phyloP scores from a whole-genome alignment of 2,329 filamentous ascomycete species.

The Botrytis paeoniae region DNA sequence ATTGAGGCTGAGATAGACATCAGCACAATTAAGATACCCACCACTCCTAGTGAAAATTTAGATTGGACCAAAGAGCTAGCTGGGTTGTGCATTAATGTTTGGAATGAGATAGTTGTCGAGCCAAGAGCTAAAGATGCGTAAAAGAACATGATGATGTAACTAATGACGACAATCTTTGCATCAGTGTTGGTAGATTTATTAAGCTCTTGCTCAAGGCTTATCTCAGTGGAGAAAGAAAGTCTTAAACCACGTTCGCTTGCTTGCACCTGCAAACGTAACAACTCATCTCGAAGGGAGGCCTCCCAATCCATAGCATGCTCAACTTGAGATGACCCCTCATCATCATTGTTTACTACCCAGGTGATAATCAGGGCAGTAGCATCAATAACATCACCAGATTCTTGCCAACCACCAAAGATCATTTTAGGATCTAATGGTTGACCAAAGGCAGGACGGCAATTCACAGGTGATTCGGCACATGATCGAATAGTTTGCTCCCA shows the following conservation, averaged over 20 bases:
- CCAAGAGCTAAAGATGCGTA: constrained; percentile 93
- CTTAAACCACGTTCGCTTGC: constrained; percentile 74
- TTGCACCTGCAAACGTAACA: constrained; percentile 77
- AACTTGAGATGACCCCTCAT: constrained; percentile 68
- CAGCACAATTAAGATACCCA: constrained; percentile 90
- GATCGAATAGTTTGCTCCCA: constrained; percentile 72
- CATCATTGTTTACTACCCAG: constrained; percentile 89
- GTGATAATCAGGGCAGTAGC: constrained; percentile 81
- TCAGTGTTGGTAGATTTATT: constrained; percentile 99
- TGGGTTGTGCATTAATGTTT: constrained; percentile 77
- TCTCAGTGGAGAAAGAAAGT: constrained; percentile 91
- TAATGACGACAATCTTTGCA: constrained; percentile 92
- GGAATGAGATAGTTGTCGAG: constrained; percentile 76
- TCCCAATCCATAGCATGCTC: constrained; percentile 87
- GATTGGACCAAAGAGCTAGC: constrained; percentile 86
- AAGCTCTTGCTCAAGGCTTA: constrained; percentile 89
- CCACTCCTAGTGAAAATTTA: constrained; percentile 93
- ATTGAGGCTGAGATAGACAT: constrained; percentile 98
- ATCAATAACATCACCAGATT: constrained; percentile 63
- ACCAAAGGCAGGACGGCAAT: constrained; percentile 83
- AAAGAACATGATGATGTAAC: constrained; percentile 98
- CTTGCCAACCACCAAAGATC: constrained; percentile 77
- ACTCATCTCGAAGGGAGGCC: constrained; percentile 66
- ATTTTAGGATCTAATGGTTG: constrained; percentile 84
- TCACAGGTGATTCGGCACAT: constrained; percentile 76